Percentiles rank a stretch among this genome's conserved stretches.
These are phyloP conservation scores for Starmerella floricola DNA, from an alignment of 805 yeast species.

Conservation along the genomic window DNA sequence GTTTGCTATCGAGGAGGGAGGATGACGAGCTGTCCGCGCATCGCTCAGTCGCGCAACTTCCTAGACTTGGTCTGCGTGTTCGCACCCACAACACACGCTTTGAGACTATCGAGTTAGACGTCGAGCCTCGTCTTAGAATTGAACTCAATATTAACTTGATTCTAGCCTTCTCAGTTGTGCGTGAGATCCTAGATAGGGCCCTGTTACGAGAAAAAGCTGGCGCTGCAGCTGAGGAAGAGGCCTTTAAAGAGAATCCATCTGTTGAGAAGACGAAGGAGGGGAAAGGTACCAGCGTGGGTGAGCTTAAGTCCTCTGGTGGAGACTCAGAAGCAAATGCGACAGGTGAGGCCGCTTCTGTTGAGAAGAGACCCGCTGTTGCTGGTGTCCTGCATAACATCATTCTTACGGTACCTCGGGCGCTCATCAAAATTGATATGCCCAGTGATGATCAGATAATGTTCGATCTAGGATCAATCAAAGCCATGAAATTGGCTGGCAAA, in stretches of 20 bases:
- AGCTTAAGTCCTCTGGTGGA: too few relatives aligned
- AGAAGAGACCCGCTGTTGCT: not conserved
- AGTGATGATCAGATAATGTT: conserved; percentile 37
- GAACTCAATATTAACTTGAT: conserved; percentile 22
- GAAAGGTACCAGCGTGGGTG: too few relatives aligned
- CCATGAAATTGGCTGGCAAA: conserved; percentile 19
- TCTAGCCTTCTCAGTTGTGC: conserved; percentile 21
- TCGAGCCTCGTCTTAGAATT: conserved; percentile 17
- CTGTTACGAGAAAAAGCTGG: conserved; percentile 10
- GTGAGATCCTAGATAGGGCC: conserved; percentile 22
- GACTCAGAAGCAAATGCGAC: too few relatives aligned
- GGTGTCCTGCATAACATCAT: not conserved
- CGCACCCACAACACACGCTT: conserved; percentile 7
- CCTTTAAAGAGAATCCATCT: too few relatives aligned
- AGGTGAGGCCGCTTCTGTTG: too few relatives aligned
- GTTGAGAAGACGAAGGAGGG: too few relatives aligned
- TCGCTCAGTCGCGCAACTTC: conserved; percentile 11
- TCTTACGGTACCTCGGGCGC: conserved; percentile 11
- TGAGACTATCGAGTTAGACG: conserved; percentile 3
- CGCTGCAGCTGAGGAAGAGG: not conserved
- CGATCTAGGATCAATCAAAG: conserved; percentile 30
- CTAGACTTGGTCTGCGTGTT: conserved; percentile 6
- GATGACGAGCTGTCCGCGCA: not conserved
- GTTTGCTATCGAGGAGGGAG: conserved; percentile 6
- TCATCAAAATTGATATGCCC: conserved; percentile 36